phyloP scores from a whole-genome alignment of 768 basidiomycete genomes.

The Asterophora parasitica region DNA sequence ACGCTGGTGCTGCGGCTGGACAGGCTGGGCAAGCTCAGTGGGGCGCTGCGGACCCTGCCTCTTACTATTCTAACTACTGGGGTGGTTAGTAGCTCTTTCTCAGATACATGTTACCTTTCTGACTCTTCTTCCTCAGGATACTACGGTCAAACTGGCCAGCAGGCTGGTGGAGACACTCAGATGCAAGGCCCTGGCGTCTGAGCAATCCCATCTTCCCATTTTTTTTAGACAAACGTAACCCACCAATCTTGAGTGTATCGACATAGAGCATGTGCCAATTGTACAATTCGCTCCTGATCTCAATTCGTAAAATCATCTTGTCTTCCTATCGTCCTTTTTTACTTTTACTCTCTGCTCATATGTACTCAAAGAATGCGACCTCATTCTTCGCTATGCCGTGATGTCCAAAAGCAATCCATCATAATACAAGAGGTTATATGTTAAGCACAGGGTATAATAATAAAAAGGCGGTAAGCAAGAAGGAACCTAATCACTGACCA shows the following conservation, averaged over 20 bases:
- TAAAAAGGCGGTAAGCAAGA: constrained; percentile 7
- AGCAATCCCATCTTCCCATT: constrained; percentile 24
- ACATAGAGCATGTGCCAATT: constrained; percentile 8
- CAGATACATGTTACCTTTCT: constrained; percentile 7
- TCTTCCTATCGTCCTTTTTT: constrained; percentile 16
- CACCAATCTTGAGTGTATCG: constrained; percentile 21
- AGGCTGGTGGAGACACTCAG: constrained; percentile 50
- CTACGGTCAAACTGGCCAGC: constrained; percentile 68
- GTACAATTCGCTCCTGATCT: constrained; percentile 19
- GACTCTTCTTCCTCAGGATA: constrained; percentile 48
- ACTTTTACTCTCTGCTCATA: constrained; percentile 18
- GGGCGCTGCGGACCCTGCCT: constrained; percentile 62
- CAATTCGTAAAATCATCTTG: constrained; percentile 11
- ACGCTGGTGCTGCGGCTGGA: constrained; percentile 46
- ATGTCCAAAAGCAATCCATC: not conserved
- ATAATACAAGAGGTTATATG: constrained; percentile 21
- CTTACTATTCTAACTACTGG: constrained; percentile 81
- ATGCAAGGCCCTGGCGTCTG: constrained; percentile 44
- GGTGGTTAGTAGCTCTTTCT: constrained; percentile 49
- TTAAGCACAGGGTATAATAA: constrained; percentile 30
- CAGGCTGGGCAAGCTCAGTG: constrained; percentile 72
- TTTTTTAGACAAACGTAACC: constrained; percentile 28
- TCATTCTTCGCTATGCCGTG: constrained; percentile 5
- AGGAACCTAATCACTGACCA: constrained; percentile 44
- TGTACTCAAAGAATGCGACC: constrained; percentile 21